These are phyloP conservation scores for Aspergillus sp. DNA, from an alignment of 2,329 filamentous ascomycete genomes.

Conservation along the genomic window DNA sequence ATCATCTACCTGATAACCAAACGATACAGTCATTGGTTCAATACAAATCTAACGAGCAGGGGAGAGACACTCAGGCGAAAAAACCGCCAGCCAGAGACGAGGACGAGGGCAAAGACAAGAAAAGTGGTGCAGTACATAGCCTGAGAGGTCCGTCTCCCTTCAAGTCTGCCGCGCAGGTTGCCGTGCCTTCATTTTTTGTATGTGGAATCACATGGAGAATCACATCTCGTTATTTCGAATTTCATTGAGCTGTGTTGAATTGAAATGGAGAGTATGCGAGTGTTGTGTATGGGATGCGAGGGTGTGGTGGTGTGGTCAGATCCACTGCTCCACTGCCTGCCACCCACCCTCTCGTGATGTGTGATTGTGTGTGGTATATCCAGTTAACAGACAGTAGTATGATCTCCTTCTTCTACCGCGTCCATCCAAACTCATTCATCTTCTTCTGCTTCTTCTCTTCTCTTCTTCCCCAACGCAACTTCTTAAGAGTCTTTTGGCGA, in stretches of 20 bases:
- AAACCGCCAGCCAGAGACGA: too few species aligned
- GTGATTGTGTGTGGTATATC: slow-evolving; percentile 13
- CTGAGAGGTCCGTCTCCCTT: neutral
- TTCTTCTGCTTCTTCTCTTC: neutral
- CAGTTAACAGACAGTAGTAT: slow-evolving; percentile 17
- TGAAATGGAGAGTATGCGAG: slow-evolving; percentile 2
- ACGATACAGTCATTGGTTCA: slow-evolving; percentile 11
- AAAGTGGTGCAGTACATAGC: too few species aligned
- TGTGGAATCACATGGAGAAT: neutral
- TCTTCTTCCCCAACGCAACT: neutral
- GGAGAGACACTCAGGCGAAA: neutral
- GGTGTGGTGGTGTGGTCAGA: slow-evolving; percentile 4
- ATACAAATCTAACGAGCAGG: slow-evolving; percentile 13
- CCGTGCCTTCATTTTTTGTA: neutral
- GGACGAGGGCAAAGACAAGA: too few species aligned
- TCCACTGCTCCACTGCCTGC: neutral
- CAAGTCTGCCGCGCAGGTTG: neutral
- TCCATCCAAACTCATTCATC: slow-evolving; percentile 7
- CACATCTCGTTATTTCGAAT: slow-evolving; percentile 3
- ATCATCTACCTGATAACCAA: slow-evolving; percentile 14
- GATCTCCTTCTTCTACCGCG: slow-evolving; percentile 14
- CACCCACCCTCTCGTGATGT: slow-evolving; percentile 4
- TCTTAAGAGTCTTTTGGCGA: slow-evolving; percentile 3
- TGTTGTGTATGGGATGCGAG: slow-evolving; percentile 4
- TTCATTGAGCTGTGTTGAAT: slow-evolving; percentile 5